A percentile compares a stretch with the other conserved stretches of the same genome.
Conservation (phyloP, 2,329 filamentous ascomycete species). For the Diaporthe vexans region DNA sequence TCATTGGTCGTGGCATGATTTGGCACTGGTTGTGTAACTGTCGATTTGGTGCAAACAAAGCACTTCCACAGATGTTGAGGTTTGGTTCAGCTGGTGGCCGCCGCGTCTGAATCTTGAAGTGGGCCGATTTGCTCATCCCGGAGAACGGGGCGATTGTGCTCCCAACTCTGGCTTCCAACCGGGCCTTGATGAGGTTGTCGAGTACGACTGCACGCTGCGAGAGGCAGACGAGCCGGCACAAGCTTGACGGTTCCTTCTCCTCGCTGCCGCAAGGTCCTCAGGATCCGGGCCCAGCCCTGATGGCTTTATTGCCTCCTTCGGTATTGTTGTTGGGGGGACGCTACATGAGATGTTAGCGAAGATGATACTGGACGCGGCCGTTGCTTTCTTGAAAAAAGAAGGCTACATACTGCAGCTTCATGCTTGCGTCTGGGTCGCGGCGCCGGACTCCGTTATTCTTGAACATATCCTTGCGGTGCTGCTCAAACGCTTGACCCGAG, state of each 20-base stretch:
- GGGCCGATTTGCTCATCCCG: neutral
- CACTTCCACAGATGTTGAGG: neutral
- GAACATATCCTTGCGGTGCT: conserved; percentile 60
- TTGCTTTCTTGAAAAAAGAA: neutral
- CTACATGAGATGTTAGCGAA: conserved; percentile 5
- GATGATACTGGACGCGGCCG: neutral
- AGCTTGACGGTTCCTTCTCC: conserved; percentile 46
- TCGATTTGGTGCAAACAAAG: neutral
- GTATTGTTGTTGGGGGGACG: conserved; percentile 60
- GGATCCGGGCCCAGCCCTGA: conserved; percentile 58
- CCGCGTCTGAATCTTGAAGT: neutral
- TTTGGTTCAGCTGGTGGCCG: neutral
- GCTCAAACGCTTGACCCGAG: conserved; percentile 62
- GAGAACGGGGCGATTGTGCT: conserved; percentile 9
- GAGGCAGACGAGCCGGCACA: conserved; percentile 46
- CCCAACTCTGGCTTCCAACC: conserved; percentile 45
- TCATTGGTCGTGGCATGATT: neutral
- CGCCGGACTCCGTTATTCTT: conserved; percentile 59
- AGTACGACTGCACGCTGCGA: conserved; percentile 51
- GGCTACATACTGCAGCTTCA: conserved; percentile 56
- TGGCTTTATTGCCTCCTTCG: conserved; percentile 61
- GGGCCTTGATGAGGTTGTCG: conserved; percentile 53
- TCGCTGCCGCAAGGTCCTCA: conserved; percentile 57
- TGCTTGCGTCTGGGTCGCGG: conserved; percentile 59
- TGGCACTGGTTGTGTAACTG: neutral